Base-by-base conservation (phyloP, 371 early-diverging fungal species). In the Mucor velutinosus region DNA sequence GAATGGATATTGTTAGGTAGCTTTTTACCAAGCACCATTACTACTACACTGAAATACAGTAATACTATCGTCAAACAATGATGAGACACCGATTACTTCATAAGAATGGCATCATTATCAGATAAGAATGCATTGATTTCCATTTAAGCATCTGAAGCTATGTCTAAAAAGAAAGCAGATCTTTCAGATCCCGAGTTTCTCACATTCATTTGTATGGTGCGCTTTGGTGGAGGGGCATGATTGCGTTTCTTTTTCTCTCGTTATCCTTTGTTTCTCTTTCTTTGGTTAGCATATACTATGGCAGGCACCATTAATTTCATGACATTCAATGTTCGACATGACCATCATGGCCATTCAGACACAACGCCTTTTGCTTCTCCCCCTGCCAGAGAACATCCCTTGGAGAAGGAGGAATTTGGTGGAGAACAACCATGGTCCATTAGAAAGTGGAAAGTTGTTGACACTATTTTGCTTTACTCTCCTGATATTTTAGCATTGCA, bases 401-500 rank as follows among this genome's bases (percentile, higher is more conserved):
- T 71, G 12, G 66, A 67, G 12, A 33, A 39, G 2, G 62, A n/a
- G 10, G 35, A 62, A 25, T 78, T 73, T 39, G 60, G 14, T 10
- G 71, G 70, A 39, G 85, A 85, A 51, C 76, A 74, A 23, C 82
- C 83, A 30, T 85, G 85, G 85, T 45, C 77, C n/a, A 53, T 79
- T 37, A 70, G 85, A 63, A 81, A 79, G 32, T 78, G 77, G 75
- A 85, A 83, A 25, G 61, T 85, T 25, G 74, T 76, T 2, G 85
- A 85, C 35, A 78, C 83, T 2, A 72, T 85, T 21, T 60, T 81
- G 21, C 57, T 83, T 11, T 83, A 78, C 64, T 71, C 64, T 33
- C 79, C 82, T 7, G 85, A 85, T 60, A 62, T 85, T 45, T 62
- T 85, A 7, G 85, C 76, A 1, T 49, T 85, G 23, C 85, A 85